Evolutionary conservation across 2,329 filamentous ascomycete species (phyloP).

Genomic region (Aspergillus sp.): DNA sequence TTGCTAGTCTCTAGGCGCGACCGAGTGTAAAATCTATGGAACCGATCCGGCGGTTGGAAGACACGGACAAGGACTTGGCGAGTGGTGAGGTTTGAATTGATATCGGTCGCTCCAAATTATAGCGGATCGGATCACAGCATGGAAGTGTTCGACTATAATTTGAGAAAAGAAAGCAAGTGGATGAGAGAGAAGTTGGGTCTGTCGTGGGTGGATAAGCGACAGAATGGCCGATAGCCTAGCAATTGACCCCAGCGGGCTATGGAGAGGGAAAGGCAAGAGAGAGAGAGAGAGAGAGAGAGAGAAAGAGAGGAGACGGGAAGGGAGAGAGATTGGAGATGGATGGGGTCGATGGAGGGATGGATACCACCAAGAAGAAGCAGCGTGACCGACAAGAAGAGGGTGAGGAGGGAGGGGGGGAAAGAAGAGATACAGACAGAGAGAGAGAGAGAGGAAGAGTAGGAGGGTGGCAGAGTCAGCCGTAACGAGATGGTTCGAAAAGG

Average conservation of each 20-base stretch:
- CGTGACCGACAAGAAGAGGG: constrained; percentile 1
- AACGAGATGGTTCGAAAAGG: constrained; percentile 6
- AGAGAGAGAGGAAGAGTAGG: constrained; percentile 11
- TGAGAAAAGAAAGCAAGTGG: background rate
- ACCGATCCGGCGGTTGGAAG: constrained; percentile 3
- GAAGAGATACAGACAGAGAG: constrained; percentile 2
- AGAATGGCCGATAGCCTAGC: constrained; percentile 6
- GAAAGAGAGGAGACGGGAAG: background rate
- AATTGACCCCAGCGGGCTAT: constrained; percentile 12
- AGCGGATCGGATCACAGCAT: background rate
- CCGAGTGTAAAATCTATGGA: background rate
- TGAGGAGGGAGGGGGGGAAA: constrained; percentile 7
- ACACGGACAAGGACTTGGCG: background rate
- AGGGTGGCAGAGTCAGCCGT: constrained; percentile 16
- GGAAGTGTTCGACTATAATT: background rate
- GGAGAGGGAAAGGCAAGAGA: background rate
- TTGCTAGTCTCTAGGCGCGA: background rate
- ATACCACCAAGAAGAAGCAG: background rate
- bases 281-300: background rate
- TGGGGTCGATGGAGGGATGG: constrained; percentile 2
- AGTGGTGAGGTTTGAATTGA: background rate
- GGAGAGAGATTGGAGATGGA: background rate
- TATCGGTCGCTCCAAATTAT: background rate
- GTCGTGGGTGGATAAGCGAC: background rate
- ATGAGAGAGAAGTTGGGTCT: background rate